A percentile compares a stretch with the other conserved stretches of the same genome.
These are phyloP conservation scores for Chaetomium sp. DNA, from an alignment of 2,329 filamentous ascomycete genomes.

Conservation along the genomic window DNA sequence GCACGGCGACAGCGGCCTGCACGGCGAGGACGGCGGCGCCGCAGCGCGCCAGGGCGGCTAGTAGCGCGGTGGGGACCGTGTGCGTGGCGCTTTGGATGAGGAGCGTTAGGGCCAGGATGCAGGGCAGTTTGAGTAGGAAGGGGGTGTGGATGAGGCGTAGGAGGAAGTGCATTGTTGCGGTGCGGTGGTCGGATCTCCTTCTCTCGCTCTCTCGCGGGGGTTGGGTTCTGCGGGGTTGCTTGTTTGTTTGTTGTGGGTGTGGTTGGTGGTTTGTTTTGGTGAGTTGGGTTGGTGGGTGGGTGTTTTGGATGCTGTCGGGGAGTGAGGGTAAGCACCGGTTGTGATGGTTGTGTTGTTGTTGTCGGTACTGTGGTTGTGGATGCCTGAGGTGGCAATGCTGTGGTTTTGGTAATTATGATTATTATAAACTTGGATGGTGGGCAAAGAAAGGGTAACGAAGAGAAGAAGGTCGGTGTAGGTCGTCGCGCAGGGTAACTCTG, in stretches of 20 bases:
- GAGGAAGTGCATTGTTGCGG: background rate
- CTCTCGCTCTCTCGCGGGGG: too few species aligned
- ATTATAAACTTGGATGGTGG: background rate
- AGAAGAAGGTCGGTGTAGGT: background rate
- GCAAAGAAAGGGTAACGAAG: background rate
- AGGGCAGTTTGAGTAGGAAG: slow-evolving; percentile 4
- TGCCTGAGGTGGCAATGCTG: background rate
- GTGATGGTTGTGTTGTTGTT: too few species aligned
- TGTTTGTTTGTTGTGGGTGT: too few species aligned
- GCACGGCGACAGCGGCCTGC: background rate
- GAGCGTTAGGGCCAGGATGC: background rate
- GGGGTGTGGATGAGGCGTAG: background rate
- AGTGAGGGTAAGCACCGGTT: background rate
- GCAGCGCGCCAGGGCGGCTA: background rate
- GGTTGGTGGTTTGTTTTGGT: too few species aligned
- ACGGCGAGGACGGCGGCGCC: background rate
- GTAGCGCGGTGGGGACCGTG: background rate
- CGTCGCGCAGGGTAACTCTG: background rate
- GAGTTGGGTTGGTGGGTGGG: too few species aligned
- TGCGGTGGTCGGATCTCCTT: too few species aligned
- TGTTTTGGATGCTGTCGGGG: background rate
- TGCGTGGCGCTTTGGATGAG: background rate
- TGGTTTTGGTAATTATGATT: background rate
- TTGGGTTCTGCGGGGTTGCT: too few species aligned
- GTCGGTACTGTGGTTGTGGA: background rate